These are phyloP conservation scores for Ophiostoma quercus DNA, from an alignment of 2,329 filamentous ascomycete species.

Conservation along the genomic window DNA sequence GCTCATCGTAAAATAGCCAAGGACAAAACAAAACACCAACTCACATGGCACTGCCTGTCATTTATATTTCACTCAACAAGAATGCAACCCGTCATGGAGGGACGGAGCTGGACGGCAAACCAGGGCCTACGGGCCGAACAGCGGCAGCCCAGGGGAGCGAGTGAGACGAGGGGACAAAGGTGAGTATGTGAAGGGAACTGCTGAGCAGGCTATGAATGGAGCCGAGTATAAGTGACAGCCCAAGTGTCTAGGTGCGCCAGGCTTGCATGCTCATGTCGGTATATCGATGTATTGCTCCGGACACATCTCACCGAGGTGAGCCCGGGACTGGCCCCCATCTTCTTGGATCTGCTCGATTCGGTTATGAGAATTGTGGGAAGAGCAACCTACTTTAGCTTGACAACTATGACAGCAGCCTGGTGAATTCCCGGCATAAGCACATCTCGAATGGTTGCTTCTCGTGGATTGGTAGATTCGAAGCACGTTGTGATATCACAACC, in stretches of 20 bases:
- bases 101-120: neutral
- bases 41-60: too few relatives aligned
- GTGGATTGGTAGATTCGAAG: too few relatives aligned
- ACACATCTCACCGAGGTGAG: neutral
- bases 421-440: too few relatives aligned
- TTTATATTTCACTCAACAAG: too few relatives aligned
- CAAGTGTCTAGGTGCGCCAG: neutral
- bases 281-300: neutral
- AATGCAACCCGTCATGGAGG: neutral
- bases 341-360: too few relatives aligned
- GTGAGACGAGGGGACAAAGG: neutral
- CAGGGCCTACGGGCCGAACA: slow-evolving; percentile 10
- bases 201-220: neutral
- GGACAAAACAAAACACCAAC: too few relatives aligned
- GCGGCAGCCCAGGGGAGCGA: neutral
- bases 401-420: too few relatives aligned
- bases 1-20: too few relatives aligned
- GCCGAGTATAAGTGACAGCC: neutral
- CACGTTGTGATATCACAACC: too few relatives aligned
- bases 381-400: too few relatives aligned
- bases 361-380: too few relatives aligned
- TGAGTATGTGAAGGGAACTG: neutral
- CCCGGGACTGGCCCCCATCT: neutral
- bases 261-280: neutral
- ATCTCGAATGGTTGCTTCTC: too few relatives aligned